phyloP scores from a whole-genome alignment of 805 yeast species.

The Cyberlindnera petersonii region DNA sequence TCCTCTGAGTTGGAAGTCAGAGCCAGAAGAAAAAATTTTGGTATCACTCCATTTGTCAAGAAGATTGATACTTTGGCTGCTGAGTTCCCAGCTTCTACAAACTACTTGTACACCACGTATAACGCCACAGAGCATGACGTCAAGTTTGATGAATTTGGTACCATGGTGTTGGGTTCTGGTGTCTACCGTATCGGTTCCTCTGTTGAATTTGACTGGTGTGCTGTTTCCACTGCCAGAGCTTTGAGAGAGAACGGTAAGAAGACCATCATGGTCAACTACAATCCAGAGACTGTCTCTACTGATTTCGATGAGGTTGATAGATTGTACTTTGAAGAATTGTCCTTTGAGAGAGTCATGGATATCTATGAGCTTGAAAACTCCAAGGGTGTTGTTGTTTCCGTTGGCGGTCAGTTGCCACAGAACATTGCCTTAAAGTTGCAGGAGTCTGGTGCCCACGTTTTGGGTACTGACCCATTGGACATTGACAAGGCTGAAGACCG shows the following conservation, averaged over 20 bases:
- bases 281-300: constrained; percentile 97
- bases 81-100: constrained; percentile 96
- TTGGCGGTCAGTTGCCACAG: constrained; percentile 98
- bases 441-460: constrained; percentile 75
- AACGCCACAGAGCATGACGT: constrained; percentile 87
- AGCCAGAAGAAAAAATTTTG: constrained; percentile 71
- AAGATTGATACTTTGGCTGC: constrained; percentile 97
- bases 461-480: constrained; percentile 93
- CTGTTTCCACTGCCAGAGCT: constrained; percentile 93
- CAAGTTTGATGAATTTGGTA: constrained; percentile 82
- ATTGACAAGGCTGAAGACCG: constrained; percentile 98
- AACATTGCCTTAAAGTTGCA: constrained; percentile 88
- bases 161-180: constrained; percentile 96
- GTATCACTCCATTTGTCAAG: constrained; percentile 89
- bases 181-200: constrained; percentile 98
- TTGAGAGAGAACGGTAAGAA: constrained; percentile 81
- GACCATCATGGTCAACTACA: constrained; percentile 95
- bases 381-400: constrained; percentile 89
- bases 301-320: constrained; percentile 98
- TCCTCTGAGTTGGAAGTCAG: constrained; percentile 79
- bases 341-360: constrained; percentile 95
- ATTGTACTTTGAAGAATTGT: constrained; percentile 91
- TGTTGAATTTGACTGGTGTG: constrained; percentile 99
- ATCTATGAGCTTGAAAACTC: constrained; percentile 91
- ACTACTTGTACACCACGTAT: constrained; percentile 93